Percentiles rank a stretch among this genome's conserved stretches.
Evolutionary conservation across 2,329 filamentous ascomycete genomes (phyloP).

Genomic region (Apiospora phragmitis): DNA sequence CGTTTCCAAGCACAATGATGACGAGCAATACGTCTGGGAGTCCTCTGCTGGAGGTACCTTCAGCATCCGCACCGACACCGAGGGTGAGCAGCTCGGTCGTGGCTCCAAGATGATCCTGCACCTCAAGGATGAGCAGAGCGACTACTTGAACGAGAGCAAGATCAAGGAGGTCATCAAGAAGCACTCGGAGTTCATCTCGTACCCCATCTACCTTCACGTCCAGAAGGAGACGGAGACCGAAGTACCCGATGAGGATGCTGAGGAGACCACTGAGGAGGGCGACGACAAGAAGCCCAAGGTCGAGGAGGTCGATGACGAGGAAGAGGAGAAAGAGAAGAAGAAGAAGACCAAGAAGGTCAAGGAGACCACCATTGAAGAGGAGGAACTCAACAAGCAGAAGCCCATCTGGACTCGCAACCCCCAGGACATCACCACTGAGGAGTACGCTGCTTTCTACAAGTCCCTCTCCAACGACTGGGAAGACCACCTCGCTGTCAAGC

Average conservation of each 20-base stretch:
- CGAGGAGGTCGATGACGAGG: constrained; percentile 86
- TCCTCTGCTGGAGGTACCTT: constrained; percentile 97
- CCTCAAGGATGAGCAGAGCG: constrained; percentile 98
- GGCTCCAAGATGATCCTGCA: constrained; percentile 98
- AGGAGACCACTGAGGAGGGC: constrained; percentile 69
- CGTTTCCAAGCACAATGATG: constrained; percentile 98
- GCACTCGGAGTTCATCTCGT: constrained; percentile 99
- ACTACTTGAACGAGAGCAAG: constrained; percentile 98
- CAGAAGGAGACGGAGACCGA: constrained; percentile 99
- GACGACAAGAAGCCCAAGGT: constrained; percentile 94
- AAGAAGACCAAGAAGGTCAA: constrained; percentile 99
- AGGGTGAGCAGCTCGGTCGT: constrained; percentile 87
- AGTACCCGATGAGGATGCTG: constrained; percentile 93
- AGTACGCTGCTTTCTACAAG: constrained; percentile 99
- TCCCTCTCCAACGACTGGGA: constrained; percentile 99
- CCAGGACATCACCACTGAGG: constrained; percentile 89
- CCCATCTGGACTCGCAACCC: constrained; percentile 99
- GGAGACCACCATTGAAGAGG: constrained; percentile 97
- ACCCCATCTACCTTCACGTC: constrained; percentile 99
- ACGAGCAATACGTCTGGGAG: constrained; percentile 99
- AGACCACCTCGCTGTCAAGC: constrained; percentile 98
- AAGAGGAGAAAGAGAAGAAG: constrained; percentile 86
- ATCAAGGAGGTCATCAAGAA: constrained; percentile 99
- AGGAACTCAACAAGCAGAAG: constrained; percentile 99
- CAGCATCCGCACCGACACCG: constrained; percentile 86